phyloP scores from a whole-genome alignment of 129 eudicot genomes.

The Escallonia rubra region DNA sequence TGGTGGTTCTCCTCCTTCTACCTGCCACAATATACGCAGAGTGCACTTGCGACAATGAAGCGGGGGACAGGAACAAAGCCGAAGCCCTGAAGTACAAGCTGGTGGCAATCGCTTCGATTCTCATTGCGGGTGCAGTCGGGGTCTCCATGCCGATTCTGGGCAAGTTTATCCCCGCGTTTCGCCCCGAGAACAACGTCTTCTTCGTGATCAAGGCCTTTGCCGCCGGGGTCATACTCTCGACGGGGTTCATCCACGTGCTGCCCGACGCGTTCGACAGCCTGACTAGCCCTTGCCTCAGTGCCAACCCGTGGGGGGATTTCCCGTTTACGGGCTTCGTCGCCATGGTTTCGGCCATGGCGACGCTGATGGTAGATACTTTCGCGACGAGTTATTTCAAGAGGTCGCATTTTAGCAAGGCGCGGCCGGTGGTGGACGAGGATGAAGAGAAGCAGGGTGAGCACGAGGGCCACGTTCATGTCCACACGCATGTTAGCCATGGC shows the following conservation, averaged over 20 bases:
- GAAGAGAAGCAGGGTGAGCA: constrained; percentile 11
- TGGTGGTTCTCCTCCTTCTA: constrained; percentile 19
- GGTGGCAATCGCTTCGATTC: constrained; percentile 33
- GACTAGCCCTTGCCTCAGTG: constrained; percentile 33
- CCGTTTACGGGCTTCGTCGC: constrained; percentile 43
- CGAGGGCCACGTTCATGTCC: constrained; percentile 16
- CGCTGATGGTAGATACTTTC: constrained; percentile 38
- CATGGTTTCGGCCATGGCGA: constrained; percentile 32
- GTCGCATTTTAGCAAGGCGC: background rate
- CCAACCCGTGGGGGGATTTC: constrained; percentile 35
- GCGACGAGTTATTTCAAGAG: constrained; percentile 19
- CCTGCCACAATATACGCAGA: constrained; percentile 18
- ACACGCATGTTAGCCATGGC: constrained; percentile 24
- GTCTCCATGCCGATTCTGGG: constrained; percentile 38
- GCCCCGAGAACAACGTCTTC: constrained; percentile 30
- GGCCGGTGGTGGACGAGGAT: background rate
- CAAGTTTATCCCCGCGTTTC: constrained; percentile 12
- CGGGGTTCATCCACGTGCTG: constrained; percentile 57
- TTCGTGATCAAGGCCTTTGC: constrained; percentile 41
- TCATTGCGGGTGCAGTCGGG: constrained; percentile 36
- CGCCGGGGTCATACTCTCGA: constrained; percentile 47
- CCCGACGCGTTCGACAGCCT: constrained; percentile 47
- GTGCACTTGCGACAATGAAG: constrained; percentile 16
- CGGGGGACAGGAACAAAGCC: constrained; percentile 2
- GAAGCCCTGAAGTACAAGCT: constrained; percentile 17